phyloP scores from a whole-genome alignment of 2,329 filamentous ascomycete genomes.

The Fusarium poae region DNA sequence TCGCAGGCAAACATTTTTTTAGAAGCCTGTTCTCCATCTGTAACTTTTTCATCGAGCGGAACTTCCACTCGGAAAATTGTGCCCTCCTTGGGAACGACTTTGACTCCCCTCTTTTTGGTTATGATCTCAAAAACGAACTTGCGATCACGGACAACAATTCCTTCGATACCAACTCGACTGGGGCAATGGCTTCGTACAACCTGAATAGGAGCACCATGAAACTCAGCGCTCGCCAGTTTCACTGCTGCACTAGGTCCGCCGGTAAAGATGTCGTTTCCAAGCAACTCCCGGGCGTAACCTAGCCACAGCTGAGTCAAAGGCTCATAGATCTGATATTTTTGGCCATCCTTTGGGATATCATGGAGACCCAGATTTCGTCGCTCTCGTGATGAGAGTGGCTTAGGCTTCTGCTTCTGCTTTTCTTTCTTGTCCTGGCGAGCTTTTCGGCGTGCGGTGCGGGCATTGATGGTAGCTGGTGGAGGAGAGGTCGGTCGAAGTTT shows the following conservation, averaged over 20 bases:
- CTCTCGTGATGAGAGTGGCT: slow-evolving; percentile 82
- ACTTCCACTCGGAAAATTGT: slow-evolving; percentile 86
- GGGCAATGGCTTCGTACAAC: slow-evolving; percentile 86
- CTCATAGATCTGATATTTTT: slow-evolving; percentile 77
- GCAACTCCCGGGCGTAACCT: slow-evolving; percentile 84
- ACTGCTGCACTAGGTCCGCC: slow-evolving; percentile 73
- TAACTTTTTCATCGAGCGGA: slow-evolving; percentile 54
- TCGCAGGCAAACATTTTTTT: slow-evolving; percentile 76
- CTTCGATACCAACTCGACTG: slow-evolving; percentile 83
- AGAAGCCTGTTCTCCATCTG: slow-evolving; percentile 32
- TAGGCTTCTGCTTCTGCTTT: slow-evolving; percentile 66
- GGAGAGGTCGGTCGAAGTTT: slow-evolving; percentile 83
- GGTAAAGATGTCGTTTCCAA: slow-evolving; percentile 71
- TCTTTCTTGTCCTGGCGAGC: slow-evolving; percentile 61
- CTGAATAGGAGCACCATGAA: slow-evolving; percentile 86
- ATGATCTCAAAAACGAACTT: slow-evolving; percentile 89
- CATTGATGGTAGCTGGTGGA: slow-evolving; percentile 64
- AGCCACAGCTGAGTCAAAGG: slow-evolving; percentile 85
- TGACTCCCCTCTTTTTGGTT: slow-evolving; percentile 76
- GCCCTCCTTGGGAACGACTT: slow-evolving; percentile 89
- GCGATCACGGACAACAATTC: slow-evolving; percentile 90
- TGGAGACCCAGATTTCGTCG: slow-evolving; percentile 81
- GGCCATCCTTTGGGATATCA: slow-evolving; percentile 75
- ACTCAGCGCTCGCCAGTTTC: slow-evolving; percentile 87
- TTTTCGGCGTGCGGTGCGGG: slow-evolving; percentile 68